Base-by-base conservation (phyloP, 73 alveolate genomes). In the Tetrahymena thermophila region DNA sequence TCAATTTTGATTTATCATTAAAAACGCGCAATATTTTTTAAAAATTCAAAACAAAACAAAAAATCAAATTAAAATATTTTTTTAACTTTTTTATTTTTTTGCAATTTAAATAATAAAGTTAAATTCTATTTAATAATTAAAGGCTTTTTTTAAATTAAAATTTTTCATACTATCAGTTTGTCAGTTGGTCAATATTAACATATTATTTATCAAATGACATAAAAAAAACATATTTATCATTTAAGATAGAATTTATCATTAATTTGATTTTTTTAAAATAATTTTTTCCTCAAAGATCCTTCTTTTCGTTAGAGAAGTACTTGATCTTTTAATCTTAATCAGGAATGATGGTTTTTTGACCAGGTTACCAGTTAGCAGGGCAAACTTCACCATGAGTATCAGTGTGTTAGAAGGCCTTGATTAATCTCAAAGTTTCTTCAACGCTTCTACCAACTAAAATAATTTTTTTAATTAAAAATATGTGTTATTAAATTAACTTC, bases 311-410 rank as follows among this genome's bases (percentile, higher is more conserved):
- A 1, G 89, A 71, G 89, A 95, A 95, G 94, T 95, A 95, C 50
- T 95, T 89, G 11, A 35, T 94, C 84, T 95, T 95, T 71, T 95
- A 55, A 6, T 95, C 97, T 95, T 95, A 98, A 89, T 97, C 97
- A 23, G 99, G 99, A 55, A 97, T 98, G 96, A 98, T 98, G n/a
- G 99, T 97, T 85, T 96, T 94, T 94, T 97, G 96, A 94, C 99
- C 99, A 37, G 99, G 99, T 95, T 96, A 96, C 99, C 99, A 99
- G 94, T 97, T 96, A 14, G 99, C 98, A 37, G 99, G 99, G 97
- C 99, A 99, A 25, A 99, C 99, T 94, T 98, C 99, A 35, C 99
- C 99, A 96, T 98, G 99, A 96, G 98, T 98, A 96, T 98, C 99
- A 84, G 99, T 96, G 95, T 98, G 97, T 98, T 98, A 98, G 98